phyloP scores from a whole-genome alignment of 495 filamentous ascomycete species.

The Podospora anserina region DNA sequence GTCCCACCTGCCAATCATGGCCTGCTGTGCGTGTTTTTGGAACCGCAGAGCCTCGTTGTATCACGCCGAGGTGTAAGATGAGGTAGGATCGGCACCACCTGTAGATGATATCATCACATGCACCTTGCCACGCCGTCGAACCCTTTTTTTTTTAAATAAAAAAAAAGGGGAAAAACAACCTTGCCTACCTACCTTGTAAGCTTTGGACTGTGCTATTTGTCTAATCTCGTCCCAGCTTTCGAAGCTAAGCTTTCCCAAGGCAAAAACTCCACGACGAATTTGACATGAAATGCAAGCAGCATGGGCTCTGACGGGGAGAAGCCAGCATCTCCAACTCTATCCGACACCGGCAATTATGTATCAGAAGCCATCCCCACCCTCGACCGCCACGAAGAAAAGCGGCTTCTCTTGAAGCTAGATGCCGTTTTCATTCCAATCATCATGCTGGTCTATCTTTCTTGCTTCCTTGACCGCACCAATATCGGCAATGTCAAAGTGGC shows the following conservation, averaged over 20 bases:
- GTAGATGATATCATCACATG: neutral
- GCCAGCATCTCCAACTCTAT: neutral
- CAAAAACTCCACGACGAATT: too few relatives aligned
- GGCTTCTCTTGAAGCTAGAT: conserved; percentile 52
- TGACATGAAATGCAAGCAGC: too few relatives aligned
- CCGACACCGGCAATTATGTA: neutral
- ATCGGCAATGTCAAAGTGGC: conserved; percentile 49
- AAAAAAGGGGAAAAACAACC: too few relatives aligned
- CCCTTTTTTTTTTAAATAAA: neutral
- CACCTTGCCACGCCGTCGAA: neutral
- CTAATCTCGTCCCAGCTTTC: too few relatives aligned
- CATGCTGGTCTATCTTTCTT: conserved; percentile 54
- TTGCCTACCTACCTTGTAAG: too few relatives aligned
- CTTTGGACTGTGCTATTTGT: too few relatives aligned
- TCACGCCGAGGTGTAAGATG: neutral
- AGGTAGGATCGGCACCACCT: neutral
- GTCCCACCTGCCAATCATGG: neutral
- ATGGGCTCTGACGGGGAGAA: neutral
- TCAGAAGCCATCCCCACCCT: conserved; percentile 21
- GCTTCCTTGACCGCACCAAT: conserved; percentile 57
- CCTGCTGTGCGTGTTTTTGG: neutral
- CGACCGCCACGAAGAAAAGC: conserved; percentile 52
- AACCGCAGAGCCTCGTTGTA: neutral
- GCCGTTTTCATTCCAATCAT: conserved; percentile 49
- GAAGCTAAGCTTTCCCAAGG: too few relatives aligned